Evolutionary conservation across 345 rosid genomes (phyloP), one percentile per base, ranked within the genome.

Genomic region (Arabidopsis arenosa): DNA sequence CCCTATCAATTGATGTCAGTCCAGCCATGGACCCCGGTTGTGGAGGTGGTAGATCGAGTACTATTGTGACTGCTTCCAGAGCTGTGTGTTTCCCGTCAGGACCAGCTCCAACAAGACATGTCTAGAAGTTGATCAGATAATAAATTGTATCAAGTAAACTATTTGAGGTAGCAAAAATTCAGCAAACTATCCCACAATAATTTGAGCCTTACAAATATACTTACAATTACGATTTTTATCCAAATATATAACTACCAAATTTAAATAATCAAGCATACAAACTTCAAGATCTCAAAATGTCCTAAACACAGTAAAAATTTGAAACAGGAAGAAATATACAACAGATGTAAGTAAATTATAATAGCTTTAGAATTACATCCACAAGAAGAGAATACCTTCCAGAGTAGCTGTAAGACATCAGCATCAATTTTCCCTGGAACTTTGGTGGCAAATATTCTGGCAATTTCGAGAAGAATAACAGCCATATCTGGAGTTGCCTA

Each of bases 401-500:
- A 95, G 47, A 92, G 89, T 33, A 95, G 79, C 69, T 95, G 99
- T 68, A 95, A 85, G 76, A 95, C 99, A 81, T 95, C 99, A 76
- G 99, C 98, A 26, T 95, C 99, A 15, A 95, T 96, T 85, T 96
- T 96, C 75, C 98, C 99, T 0, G 99, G 99, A 80, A 96, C 99
- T 84, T 96, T 96, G 23, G 99, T 93, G 56, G 99, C 98, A 75
- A 96, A 96, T 64, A 96, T 93, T 83, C 99, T 88, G 51, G 99
- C 99, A 80, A 96, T 91, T 91, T 93, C 98, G 63, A 96, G 98
- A 73, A 96, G 90, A 65, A 97, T 96, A 66, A 96, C 97, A 79
- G 98, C 99, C 99, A 96, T 96, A 83, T 93, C 98, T 54, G 98
- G 99, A 39, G 98, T 90, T 51, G 97, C 98, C 99, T 95, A 83